Evolutionary conservation across 2,329 filamentous ascomycete genomes (phyloP), one percentile per base, ranked within the genome.

Genomic region (Penicillium psychrosexuale): DNA sequence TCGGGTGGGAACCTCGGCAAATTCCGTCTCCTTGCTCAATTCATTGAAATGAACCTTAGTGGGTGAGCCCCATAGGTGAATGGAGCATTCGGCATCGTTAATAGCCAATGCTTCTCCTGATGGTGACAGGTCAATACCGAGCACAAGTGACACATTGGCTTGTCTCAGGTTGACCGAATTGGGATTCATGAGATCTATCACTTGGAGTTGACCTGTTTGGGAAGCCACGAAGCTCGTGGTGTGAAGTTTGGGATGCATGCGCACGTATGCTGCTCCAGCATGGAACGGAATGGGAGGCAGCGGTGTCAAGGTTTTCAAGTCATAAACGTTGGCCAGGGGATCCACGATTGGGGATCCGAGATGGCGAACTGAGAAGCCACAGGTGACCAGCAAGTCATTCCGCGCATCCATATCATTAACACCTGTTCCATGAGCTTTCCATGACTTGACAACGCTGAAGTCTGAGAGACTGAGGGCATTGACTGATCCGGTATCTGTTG

Each of bases 371-470:
- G 93, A 96, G 74, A 90, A 96, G 34, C 94, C 94, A 72, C 94
- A 99, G 5, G 94, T 97, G 22, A 97, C 89, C 51, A 99, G 85
- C 62, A 94, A 94, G 71, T 97, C 93, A 67, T 94, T 90, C 69
- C 94, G 90, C 8, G 92, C 91, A 76, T 99, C 94, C 90, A 99
- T 97, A 71, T 97, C 93, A 72, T 91, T 96, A 70, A 99, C 90
- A 48, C 86, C 84, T 8, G 90, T 89, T 1, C 88, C 87, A 69
- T 99, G 94, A 0, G 93, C 91, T 69, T 90, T 90, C 89, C 94
- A 99, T 11, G 84, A 85, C 70, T 93, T 95, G 63, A 94, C 80
- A 5, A 96, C 82, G 39, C 84, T 82, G 67, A 96, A 89, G 53
- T 82, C 90, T 51, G 84, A 79, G 1, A 92, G 84, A 68, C 96